These are phyloP conservation scores for Trametes hirsuta DNA, from an alignment of 1,284 basidiomycete genomes.

Conservation along the genomic window DNA sequence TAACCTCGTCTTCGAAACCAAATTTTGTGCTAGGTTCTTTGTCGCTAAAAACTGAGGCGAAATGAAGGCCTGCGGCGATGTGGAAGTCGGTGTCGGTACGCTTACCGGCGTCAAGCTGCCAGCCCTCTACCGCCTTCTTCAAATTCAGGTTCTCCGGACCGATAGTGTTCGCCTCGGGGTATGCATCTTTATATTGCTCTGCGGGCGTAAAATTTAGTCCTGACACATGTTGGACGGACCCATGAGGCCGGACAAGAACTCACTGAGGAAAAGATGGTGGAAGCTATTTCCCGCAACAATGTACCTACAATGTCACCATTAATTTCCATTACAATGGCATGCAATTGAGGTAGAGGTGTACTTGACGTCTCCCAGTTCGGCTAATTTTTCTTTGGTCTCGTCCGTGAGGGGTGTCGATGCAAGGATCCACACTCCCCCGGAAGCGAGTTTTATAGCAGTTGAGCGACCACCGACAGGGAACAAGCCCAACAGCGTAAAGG, in stretches of 20 bases:
- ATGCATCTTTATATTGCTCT: conserved; percentile 63
- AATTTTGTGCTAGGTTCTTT: conserved; percentile 63
- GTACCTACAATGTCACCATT: conserved; percentile 45
- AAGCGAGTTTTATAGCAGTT: conserved; percentile 74
- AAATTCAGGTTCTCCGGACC: conserved; percentile 56
- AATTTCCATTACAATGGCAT: not conserved
- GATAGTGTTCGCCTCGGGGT: conserved; percentile 73
- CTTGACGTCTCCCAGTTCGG: conserved; percentile 76
- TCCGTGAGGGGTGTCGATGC: conserved; percentile 78
- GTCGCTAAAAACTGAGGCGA: conserved; percentile 56
- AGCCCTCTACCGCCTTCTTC: conserved; percentile 36
- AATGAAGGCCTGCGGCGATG: not conserved
- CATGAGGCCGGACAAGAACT: conserved; percentile 16
- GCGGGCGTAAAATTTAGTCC: not conserved
- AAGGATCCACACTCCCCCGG: conserved; percentile 77
- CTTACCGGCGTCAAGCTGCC: conserved; percentile 57
- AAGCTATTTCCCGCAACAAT: conserved; percentile 61
- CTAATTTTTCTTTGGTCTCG: conserved; percentile 70
- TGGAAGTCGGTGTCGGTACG: not conserved
- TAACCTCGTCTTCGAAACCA: conserved; percentile 84
- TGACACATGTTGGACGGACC: not conserved
- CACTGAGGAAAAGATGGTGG: conserved; percentile 66
- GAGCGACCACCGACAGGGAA: conserved; percentile 77
- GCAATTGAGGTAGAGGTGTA: conserved; percentile 28
- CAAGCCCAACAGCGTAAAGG: conserved; percentile 60